These are phyloP conservation scores for Pseudopyricularia cyperi DNA, from an alignment of 2,329 filamentous ascomycete species.

Conservation along the genomic window DNA sequence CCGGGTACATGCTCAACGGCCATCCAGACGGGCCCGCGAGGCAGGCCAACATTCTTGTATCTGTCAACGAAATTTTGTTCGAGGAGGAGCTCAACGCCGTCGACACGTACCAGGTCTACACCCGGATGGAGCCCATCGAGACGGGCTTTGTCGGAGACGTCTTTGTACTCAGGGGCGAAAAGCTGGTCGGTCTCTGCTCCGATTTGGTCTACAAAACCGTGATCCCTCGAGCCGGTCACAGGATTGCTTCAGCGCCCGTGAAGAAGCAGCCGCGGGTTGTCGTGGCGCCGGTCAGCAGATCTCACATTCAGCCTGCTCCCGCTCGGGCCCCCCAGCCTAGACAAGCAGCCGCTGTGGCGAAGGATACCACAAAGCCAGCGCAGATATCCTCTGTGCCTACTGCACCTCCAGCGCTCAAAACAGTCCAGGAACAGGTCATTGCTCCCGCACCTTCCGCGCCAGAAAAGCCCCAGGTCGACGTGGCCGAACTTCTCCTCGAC, in stretches of 20 bases:
- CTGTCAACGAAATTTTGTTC: conserved; percentile 20
- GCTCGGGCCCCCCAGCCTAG: background rate
- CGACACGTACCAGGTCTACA: conserved; percentile 20
- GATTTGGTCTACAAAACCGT: conserved; percentile 20
- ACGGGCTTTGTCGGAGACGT: conserved; percentile 19
- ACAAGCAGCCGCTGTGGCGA: too few species aligned
- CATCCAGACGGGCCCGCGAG: conserved; percentile 17
- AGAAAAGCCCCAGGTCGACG: background rate
- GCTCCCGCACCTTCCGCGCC: background rate
- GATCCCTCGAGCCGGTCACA: background rate
- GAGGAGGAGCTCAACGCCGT: conserved; percentile 5
- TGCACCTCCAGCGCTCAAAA: too few species aligned
- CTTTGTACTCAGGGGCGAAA: conserved; percentile 18
- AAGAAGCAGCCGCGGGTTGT: background rate
- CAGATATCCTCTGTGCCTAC: too few species aligned
- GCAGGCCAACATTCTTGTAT: conserved; percentile 20
- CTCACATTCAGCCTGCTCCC: too few species aligned
- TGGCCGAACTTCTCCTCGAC: conserved; percentile 1
- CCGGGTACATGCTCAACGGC: conserved; percentile 26
- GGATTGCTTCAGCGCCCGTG: background rate
- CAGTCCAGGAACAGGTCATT: too few species aligned
- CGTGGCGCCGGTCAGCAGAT: too few species aligned
- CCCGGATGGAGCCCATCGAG: conserved; percentile 18
- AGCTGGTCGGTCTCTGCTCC: conserved; percentile 18
- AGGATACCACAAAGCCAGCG: too few species aligned